Percentiles rank a stretch among this genome's conserved stretches.
phyloP scores from a whole-genome alignment of 352 stramenopile species.

The Albugo candida region DNA sequence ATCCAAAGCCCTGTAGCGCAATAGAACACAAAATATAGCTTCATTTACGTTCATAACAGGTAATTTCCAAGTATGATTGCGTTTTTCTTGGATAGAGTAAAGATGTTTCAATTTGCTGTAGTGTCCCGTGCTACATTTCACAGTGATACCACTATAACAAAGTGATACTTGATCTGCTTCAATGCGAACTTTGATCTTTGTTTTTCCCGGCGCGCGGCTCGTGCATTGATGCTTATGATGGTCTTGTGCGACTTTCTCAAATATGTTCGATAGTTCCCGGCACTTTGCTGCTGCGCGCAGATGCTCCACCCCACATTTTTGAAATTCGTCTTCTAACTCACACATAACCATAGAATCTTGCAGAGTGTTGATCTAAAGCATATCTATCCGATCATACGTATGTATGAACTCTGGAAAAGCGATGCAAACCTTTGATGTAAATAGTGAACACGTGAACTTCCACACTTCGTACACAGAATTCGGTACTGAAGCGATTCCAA shows the following conservation, averaged over 20 bases:
- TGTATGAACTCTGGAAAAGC: background rate
- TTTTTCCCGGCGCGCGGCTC: too few relatives aligned
- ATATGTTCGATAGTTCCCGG: constrained; percentile 31
- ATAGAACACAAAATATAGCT: constrained; percentile 71
- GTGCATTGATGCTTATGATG: background rate
- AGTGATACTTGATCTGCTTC: constrained; percentile 17
- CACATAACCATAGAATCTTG: constrained; percentile 3
- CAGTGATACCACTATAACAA: constrained; percentile 36
- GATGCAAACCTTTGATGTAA: constrained; percentile 23
- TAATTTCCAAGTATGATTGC: constrained; percentile 7
- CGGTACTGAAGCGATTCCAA: constrained; percentile 56
- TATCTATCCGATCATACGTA: background rate
- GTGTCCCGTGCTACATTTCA: constrained; percentile 72
- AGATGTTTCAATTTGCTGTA: constrained; percentile 73
- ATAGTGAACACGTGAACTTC: constrained; percentile 64
- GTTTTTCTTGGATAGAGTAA: constrained; percentile 31
- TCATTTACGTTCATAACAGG: constrained; percentile 34
- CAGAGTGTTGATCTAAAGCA: constrained; percentile 17
- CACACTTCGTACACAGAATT: constrained; percentile 74
- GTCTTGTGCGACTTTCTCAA: constrained; percentile 8
- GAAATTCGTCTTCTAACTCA: constrained; percentile 36
- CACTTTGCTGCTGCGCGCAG: constrained; percentile 14
- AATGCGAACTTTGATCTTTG: too few relatives aligned
- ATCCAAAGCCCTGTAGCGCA: constrained; percentile 86
- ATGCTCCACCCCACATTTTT: constrained; percentile 45